Conservation (phyloP, 306 rosid species). For the Castanea crenata region DNA sequence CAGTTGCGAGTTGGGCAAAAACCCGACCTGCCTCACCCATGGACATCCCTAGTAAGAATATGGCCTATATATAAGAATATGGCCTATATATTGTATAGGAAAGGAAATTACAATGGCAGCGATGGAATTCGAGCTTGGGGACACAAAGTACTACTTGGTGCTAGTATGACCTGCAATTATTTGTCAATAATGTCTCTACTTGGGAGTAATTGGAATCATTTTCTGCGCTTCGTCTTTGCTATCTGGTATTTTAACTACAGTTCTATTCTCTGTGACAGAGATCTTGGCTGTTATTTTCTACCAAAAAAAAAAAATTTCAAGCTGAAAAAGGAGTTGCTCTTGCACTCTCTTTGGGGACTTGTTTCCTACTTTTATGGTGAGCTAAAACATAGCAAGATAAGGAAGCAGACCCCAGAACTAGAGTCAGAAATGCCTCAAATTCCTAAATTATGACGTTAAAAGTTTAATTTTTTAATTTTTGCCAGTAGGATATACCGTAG, state of each 20-base stretch:
- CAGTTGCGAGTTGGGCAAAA: too few species aligned
- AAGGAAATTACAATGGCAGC: too few species aligned
- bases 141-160: too few species aligned
- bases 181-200: too few species aligned
- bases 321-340: conserved; percentile 62
- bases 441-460: too few species aligned
- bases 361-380: conserved; percentile 41
- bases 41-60: too few species aligned
- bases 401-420: background rate
- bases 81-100: too few species aligned
- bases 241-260: conserved; percentile 56
- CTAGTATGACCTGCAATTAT: too few species aligned
- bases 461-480: background rate
- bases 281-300: conserved; percentile 35
- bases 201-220: conserved; percentile 29
- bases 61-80: too few species aligned
- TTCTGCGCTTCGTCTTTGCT: background rate
- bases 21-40: too few species aligned
- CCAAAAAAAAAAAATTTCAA: conserved; percentile 19
- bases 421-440: too few species aligned
- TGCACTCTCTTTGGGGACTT: conserved; percentile 60
- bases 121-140: too few species aligned
- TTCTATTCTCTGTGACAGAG: conserved; percentile 53
- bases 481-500: background rate
- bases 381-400: conserved; percentile 20